Evolutionary conservation across 1,284 basidiomycete species (phyloP), one percentile per base, ranked within the genome.

Genomic region (Filobasidium uniguttulatum): DNA sequence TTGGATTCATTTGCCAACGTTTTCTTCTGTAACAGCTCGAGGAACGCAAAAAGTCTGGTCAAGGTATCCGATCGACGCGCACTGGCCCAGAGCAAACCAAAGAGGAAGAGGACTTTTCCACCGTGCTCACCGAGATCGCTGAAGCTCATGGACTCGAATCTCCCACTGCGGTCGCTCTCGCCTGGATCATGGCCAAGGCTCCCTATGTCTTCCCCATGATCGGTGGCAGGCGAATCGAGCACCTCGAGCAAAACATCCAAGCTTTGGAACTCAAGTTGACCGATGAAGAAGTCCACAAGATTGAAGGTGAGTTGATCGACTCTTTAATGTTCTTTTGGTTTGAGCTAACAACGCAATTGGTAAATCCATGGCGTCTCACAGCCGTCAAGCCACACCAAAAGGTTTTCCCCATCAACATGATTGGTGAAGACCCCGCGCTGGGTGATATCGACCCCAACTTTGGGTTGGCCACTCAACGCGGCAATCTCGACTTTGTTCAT

Each of bases 111-210:
- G 55, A 60, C 47, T 53, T 55, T 22, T 58, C 53, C 6, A 52
- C 57, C 23, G 60, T 58, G 4, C 56, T 69, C 31, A 53, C 58
- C 48, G 59, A 70, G 44, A 63, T 75, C 17, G 71, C 68, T 2
- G 58, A 66, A 17, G 71, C 73, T 55, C 56, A 74, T 9, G 72
- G 72, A 1, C 62, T 64, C 0, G 59, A 65, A 48, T 61, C 63
- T 35, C 40, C 44, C 12, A 46, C 52, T 2, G 37, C 48, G 14
- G 48, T 53, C 17, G 52, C 52, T 15, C 10, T 52, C 12, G 51
- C 51, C 8, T 49, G 43, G 20, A 30, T 62, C 2, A 33, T 61
- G 36, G 51, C 55, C 30, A 60, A 46, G 35, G 49, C 58, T 1
- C 52, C 64, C 1, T 53, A 65, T 56, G 58, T 59, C 29, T 66